Conservation (phyloP, 2,329 filamentous ascomycete species). For the Fusarium brevicatenulatum region DNA sequence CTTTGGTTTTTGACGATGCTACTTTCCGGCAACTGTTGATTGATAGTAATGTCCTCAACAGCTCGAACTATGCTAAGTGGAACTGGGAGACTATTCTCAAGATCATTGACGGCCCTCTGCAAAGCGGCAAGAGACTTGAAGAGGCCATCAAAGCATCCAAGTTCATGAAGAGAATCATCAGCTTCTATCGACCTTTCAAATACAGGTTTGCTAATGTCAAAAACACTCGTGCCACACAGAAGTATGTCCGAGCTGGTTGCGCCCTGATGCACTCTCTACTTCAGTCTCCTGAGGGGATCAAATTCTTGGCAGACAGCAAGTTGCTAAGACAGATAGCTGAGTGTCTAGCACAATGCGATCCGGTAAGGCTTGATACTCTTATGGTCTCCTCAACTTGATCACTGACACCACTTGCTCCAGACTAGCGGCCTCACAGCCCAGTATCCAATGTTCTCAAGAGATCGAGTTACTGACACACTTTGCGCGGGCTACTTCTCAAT, state of each 20-base stretch:
- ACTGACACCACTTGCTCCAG: slow-evolving; percentile 48
- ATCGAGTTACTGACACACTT: slow-evolving; percentile 85
- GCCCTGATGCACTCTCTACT: slow-evolving; percentile 87
- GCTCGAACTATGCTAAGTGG: slow-evolving; percentile 94
- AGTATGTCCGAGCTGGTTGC: slow-evolving; percentile 91
- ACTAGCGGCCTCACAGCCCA: slow-evolving; percentile 81
- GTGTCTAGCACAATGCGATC: slow-evolving; percentile 93
- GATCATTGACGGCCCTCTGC: slow-evolving; percentile 91
- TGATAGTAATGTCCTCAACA: slow-evolving; percentile 87
- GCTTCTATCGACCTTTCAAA: slow-evolving; percentile 97
- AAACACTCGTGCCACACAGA: slow-evolving; percentile 92
- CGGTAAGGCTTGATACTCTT: slow-evolving; percentile 61
- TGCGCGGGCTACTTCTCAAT: slow-evolving; percentile 95
- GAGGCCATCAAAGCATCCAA: slow-evolving; percentile 96
- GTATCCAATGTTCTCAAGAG: slow-evolving; percentile 87
- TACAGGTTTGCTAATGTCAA: slow-evolving; percentile 91
- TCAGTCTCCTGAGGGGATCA: slow-evolving; percentile 84
- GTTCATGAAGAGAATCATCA: slow-evolving; percentile 93
- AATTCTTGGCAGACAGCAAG: slow-evolving; percentile 91
- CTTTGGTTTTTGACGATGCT: slow-evolving; percentile 65
- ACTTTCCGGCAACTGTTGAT: slow-evolving; percentile 73
- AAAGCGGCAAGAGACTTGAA: slow-evolving; percentile 89
- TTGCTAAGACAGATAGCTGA: slow-evolving; percentile 93
- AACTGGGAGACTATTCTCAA: slow-evolving; percentile 94
- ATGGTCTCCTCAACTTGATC: slow-evolving; percentile 14